phyloP scores from a whole-genome alignment of 1,139 yeast genomes.

The Saccharomyces hybrid region DNA sequence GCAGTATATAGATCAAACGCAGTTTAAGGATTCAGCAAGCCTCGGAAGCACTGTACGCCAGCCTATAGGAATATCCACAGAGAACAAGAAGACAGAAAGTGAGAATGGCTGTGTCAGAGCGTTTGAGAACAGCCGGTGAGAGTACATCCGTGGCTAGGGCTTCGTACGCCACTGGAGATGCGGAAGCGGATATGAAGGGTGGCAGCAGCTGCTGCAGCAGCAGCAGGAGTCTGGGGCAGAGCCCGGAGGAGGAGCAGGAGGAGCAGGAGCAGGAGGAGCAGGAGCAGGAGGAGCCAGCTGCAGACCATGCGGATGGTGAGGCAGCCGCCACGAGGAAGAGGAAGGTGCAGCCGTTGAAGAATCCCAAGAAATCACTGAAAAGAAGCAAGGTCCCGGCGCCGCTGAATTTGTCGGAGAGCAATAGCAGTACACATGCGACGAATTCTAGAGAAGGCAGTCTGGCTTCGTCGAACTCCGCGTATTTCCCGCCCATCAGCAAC shows the following conservation, averaged over 20 bases:
- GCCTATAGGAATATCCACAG: too few species aligned
- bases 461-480: not conserved
- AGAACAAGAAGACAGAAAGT: not conserved
- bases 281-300: too few species aligned
- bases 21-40: not conserved
- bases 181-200: not conserved
- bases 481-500: not conserved
- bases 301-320: constrained; percentile 2
- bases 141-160: constrained; percentile 1
- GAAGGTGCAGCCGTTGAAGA: constrained; percentile 2
- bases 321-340: constrained; percentile 4
- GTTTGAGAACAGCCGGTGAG: constrained; percentile 6
- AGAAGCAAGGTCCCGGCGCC: constrained; percentile 19
- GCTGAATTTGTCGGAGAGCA: constrained; percentile 6
- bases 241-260: not conserved
- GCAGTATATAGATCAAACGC: not conserved
- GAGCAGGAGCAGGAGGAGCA: too few species aligned
- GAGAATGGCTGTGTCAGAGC: constrained; percentile 4
- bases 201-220: not conserved
- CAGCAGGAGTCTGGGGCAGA: too few species aligned
- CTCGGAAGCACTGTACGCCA: too few species aligned
- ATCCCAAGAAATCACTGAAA: constrained; percentile 15
- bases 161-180: not conserved
- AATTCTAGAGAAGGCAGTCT: not conserved
- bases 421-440: not conserved